These are phyloP conservation scores for Gossypium mustelinum DNA, from an alignment of 345 rosid genomes.

Conservation along the genomic window DNA sequence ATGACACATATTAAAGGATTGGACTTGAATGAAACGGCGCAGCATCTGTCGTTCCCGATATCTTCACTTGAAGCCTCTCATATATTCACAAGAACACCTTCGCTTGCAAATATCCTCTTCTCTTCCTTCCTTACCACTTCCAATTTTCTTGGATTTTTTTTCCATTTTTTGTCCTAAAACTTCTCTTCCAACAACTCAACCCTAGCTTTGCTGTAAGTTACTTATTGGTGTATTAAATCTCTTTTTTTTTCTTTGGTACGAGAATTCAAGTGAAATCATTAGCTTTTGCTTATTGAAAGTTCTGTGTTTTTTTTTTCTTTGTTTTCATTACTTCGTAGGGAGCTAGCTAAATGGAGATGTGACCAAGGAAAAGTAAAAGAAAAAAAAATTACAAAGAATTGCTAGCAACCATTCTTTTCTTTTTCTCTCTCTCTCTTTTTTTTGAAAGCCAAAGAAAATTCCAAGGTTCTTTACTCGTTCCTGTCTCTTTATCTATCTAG, in stretches of 20 bases:
- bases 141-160: constrained; percentile 18
- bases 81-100: background rate
- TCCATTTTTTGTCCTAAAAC: background rate
- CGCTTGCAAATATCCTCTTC: constrained; percentile 7
- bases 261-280: constrained; percentile 1
- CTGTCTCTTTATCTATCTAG: background rate
- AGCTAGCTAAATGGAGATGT: background rate
- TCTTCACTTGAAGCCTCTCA: background rate
- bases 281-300: background rate
- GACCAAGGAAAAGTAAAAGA: background rate
- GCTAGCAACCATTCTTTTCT: background rate
- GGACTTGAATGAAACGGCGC: background rate
- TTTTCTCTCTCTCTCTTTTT: background rate
- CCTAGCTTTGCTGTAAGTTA: constrained; percentile 20
- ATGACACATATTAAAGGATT: background rate
- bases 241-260: background rate
- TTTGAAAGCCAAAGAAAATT: background rate
- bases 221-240: background rate
- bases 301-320: background rate
- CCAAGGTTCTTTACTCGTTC: background rate
- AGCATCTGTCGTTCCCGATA: background rate
- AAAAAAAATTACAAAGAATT: background rate
- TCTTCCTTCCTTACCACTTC: constrained; percentile 1
- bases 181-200: constrained; percentile 13
- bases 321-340: background rate